Conservation (phyloP, 2,329 filamentous ascomycete genomes). For the Arthrobotrys conoides region DNA sequence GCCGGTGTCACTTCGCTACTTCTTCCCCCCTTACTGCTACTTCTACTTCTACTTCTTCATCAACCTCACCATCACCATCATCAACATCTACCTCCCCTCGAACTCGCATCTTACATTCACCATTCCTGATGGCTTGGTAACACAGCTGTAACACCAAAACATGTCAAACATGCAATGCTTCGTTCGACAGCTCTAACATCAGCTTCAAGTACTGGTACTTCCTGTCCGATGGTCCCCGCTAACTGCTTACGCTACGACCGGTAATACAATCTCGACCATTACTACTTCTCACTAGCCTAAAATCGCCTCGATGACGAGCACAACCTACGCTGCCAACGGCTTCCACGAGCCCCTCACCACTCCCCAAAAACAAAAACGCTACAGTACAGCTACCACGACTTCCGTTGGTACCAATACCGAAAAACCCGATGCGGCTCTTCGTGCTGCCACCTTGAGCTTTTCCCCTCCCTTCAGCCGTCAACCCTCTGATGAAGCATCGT, state of each 20-base stretch:
- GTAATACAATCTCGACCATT: conserved; percentile 6
- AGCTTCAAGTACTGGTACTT: conserved; percentile 28
- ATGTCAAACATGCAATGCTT: conserved; percentile 8
- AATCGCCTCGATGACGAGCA: conserved; percentile 38
- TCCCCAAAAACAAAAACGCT: conserved; percentile 57
- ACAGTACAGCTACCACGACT: conserved; percentile 16
- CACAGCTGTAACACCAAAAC: background rate
- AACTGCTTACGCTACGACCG: background rate
- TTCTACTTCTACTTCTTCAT: background rate
- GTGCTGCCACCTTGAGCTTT: conserved; percentile 57
- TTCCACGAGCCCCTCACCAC: conserved; percentile 47
- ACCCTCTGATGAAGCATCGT: conserved; percentile 29
- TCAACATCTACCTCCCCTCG: background rate
- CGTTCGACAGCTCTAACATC: background rate
- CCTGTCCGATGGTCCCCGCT: conserved; percentile 18
- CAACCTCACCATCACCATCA: background rate
- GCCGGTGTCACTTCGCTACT: conserved; percentile 4
- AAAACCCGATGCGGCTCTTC: conserved; percentile 51
- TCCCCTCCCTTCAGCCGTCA: conserved; percentile 48
- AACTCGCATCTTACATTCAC: background rate
- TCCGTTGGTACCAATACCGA: conserved; percentile 21
- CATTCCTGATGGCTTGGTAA: background rate
- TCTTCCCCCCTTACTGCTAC: background rate
- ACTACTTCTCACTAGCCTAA: background rate
- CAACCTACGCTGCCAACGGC: conserved; percentile 45